Evolutionary conservation across 805 yeast genomes (phyloP).

Genomic region (Yarrowia sp.): DNA sequence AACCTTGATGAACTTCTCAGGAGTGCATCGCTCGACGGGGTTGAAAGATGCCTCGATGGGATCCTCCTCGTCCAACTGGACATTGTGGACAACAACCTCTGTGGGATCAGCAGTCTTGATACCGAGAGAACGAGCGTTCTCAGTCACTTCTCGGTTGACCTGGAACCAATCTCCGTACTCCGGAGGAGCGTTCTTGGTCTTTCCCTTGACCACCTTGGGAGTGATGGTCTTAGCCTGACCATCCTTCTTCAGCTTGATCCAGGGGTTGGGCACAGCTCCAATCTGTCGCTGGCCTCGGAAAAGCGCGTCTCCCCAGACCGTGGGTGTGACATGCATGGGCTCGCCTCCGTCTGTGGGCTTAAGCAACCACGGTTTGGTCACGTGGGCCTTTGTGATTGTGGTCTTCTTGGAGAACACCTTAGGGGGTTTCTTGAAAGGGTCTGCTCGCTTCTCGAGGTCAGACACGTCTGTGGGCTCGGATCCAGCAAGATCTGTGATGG

Average conservation of each 20-base stretch:
- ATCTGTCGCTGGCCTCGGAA: conserved; percentile 51
- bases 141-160: conserved; percentile 56
- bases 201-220: conserved; percentile 66
- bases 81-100: conserved; percentile 44
- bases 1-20: conserved; percentile 68
- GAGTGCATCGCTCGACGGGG: conserved; percentile 83
- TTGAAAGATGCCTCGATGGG: conserved; percentile 62
- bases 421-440: conserved; percentile 10
- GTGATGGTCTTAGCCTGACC: conserved; percentile 77
- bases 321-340: conserved; percentile 50
- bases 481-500: conserved; percentile 16
- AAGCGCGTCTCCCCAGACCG: conserved; percentile 61
- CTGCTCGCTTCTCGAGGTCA: conserved; percentile 19
- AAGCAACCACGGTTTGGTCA: conserved; percentile 18
- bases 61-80: conserved; percentile 59
- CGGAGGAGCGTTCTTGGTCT: conserved; percentile 62
- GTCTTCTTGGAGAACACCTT: conserved; percentile 22
- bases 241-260: conserved; percentile 73
- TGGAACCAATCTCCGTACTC: conserved; percentile 74
- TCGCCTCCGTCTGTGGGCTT: conserved; percentile 11
- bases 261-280: conserved; percentile 62
- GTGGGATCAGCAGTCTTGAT: conserved; percentile 20
- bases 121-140: conserved; percentile 59
- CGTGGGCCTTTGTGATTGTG: conserved; percentile 4
- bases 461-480: conserved; percentile 11